Percentiles rank a stretch among this genome's conserved stretches.
These are phyloP conservation scores for Aspergillus fumigatiaffinis DNA, from an alignment of 2,329 filamentous ascomycete genomes.

Conservation along the genomic window DNA sequence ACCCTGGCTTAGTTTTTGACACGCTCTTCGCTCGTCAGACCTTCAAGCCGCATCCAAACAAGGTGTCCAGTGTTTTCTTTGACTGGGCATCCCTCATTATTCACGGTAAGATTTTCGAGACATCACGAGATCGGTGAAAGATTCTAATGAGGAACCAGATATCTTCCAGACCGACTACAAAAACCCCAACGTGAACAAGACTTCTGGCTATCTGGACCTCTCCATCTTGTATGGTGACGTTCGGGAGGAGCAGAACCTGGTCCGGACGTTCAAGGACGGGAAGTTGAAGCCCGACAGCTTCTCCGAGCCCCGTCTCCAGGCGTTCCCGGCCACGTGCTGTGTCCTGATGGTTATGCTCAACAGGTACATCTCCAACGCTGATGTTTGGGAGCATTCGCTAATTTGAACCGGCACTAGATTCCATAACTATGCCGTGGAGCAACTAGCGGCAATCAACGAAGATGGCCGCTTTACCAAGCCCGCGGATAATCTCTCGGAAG, in stretches of 20 bases:
- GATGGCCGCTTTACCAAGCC: constrained; percentile 71
- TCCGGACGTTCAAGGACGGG: constrained; percentile 64
- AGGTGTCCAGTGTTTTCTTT: constrained; percentile 67
- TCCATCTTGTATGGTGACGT: constrained; percentile 67
- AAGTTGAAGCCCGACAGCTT: constrained; percentile 70
- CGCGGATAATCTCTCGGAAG: constrained; percentile 44
- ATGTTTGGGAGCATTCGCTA: background rate
- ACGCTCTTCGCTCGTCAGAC: constrained; percentile 40
- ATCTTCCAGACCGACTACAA: constrained; percentile 66
- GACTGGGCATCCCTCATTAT: constrained; percentile 72
- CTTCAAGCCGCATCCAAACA: constrained; percentile 60
- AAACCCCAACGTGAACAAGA: constrained; percentile 60
- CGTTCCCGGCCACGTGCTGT: constrained; percentile 68
- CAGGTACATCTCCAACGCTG: constrained; percentile 18
- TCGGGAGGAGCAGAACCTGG: constrained; percentile 46
- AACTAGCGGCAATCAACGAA: constrained; percentile 83
- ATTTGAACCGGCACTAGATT: constrained; percentile 44
- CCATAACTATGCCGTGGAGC: constrained; percentile 80
- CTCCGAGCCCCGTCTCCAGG: constrained; percentile 65
- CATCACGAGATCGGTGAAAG: background rate
- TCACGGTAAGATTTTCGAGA: constrained; percentile 49
- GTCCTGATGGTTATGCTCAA: constrained; percentile 71
- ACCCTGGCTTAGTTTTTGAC: constrained; percentile 53
- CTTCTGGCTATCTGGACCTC: constrained; percentile 68
- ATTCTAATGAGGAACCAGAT: constrained; percentile 39